Base-by-base conservation (phyloP, 176 grass and related monocot genomes). In the Phyllostachys edulis region DNA sequence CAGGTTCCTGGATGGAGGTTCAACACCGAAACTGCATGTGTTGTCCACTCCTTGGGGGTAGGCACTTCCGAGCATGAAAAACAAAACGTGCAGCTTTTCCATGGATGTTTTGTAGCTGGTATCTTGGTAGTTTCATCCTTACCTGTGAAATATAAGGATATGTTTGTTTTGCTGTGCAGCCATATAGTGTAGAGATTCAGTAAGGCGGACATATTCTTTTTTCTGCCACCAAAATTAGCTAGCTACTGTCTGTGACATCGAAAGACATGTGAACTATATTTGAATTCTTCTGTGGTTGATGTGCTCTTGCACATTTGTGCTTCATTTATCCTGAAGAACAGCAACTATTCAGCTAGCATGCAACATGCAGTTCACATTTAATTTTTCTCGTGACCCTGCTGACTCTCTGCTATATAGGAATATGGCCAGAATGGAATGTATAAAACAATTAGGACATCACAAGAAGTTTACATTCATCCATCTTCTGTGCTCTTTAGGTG, bases 401-500 rank as follows among this genome's bases (percentile, higher is more conserved):
- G 13, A 51, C 44, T 46, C 52, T 88, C 37, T 82, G 46, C 42
- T 49, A 74, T 82, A 32, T 73, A 98, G 96, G 96, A 98, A 84
- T 98, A 93, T 67, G 88, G 96, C 68, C 85, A 92, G 69, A 95
- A 95, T 67, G 96, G 96, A 47, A 74, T 93, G 93, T 98, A 98
- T 78, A 98, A 95, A 84, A 98, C 92, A 61, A 75, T 93, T 79
- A 93, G 91, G 80, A 95, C 92, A 65, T 93, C 87, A 50, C 92
- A 95, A 85, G 96, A 98, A 98, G 93, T 98, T 41, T 98, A 93
- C 72, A 98, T 98, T 23, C 96, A 98, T 90, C 96, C 96, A 82
- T 98, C 96, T 87, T 98, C 96, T 51, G 93, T 95, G 68, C 91
- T 98, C 68, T 98, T 98, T 85, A 93, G 93, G 96, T 95, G 80